Evolutionary conservation across 495 filamentous ascomycete species (phyloP), one percentile per base, ranked within the genome.

Genomic region (Penicillium coprophilum): DNA sequence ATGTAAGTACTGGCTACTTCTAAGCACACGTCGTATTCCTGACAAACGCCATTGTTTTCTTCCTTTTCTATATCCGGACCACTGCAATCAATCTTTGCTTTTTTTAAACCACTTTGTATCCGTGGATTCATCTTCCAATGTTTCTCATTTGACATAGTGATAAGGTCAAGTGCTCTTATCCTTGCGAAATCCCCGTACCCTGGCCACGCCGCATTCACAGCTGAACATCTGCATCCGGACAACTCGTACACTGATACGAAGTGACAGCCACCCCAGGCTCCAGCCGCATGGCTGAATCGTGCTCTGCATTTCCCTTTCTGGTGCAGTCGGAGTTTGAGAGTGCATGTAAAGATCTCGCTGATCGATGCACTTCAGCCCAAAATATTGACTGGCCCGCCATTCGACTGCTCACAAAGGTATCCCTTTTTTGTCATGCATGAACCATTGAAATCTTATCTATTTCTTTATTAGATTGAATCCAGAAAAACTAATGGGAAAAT

Each of bases 271-370:
- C 41, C 9, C 30, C 20, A 50, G 47, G 45, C 51, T 38, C 17
- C 50, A 52, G 54, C 56, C 36, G 38, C 48, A 63, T 69, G 63
- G 51, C 58, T 17, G 43, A 24, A 28, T 17, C 4, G 56, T 66
- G 61, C 59, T 70, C 65, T 43, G 39, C 50, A 40, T 77, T 75
- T 46, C 86, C 85, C n/a, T 82, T 81, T 49, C 75, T 89, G 13
- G 79, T 74, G 20, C 59, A 65, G 19, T 76, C 77, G 28, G 85
- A 88, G 61, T 90, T 90, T 56, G 68, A 80, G 32, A 67, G 77
- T 63, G 82, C 77, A 48, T 88, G 85, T 69, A 77, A 82, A 64
- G 75, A 75, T 38, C 74, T 90, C 20, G 77, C 80, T 39, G 68
- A 80, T 59, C 78, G 74, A 61, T 61, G 58, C 55, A 62, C 45